Percentiles rank a stretch among this genome's conserved stretches.
phyloP scores from a whole-genome alignment of 75 land plant genomes.

The Adiantum capillusveneris region DNA sequence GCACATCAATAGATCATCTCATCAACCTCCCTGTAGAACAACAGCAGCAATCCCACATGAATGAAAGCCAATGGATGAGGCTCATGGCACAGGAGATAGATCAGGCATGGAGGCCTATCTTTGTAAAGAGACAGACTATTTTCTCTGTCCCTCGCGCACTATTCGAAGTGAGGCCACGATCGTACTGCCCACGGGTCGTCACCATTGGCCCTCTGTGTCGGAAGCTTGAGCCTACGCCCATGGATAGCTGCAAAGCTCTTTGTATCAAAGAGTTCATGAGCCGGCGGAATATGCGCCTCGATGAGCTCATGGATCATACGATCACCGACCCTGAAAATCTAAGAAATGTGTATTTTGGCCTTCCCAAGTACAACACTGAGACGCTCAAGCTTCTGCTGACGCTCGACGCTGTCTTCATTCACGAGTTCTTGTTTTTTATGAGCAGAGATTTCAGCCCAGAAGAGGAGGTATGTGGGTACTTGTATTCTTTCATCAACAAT shows the following conservation, averaged over 20 bases:
- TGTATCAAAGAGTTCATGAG: constrained; percentile 3
- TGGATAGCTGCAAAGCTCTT: constrained; percentile 8
- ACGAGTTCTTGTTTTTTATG: neutral
- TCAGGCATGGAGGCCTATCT: neutral
- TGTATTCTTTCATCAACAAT: neutral
- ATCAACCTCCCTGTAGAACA: constrained; percentile 4
- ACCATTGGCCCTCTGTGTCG: constrained; percentile 6
- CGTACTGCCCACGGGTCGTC: constrained; percentile 2
- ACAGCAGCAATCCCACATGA: constrained; percentile 1
- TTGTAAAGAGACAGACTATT: neutral
- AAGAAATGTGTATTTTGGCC: neutral
- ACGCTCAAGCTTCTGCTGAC: constrained; percentile 1
- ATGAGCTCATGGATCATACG: neutral
- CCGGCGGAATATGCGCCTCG: neutral
- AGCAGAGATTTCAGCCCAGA: neutral
- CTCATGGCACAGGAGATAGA: neutral
- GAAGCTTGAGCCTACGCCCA: constrained; percentile 4
- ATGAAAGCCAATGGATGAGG: neutral
- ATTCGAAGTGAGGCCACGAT: constrained; percentile 1
- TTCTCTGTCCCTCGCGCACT: neutral
- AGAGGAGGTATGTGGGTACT: neutral
- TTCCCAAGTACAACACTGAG: constrained; percentile 2
- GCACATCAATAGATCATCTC: neutral
- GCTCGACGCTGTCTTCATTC: constrained; percentile 1
- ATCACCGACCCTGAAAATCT: neutral